These are phyloP conservation scores for Suillus hirtellus DNA, from an alignment of 768 basidiomycete genomes.

Conservation along the genomic window DNA sequence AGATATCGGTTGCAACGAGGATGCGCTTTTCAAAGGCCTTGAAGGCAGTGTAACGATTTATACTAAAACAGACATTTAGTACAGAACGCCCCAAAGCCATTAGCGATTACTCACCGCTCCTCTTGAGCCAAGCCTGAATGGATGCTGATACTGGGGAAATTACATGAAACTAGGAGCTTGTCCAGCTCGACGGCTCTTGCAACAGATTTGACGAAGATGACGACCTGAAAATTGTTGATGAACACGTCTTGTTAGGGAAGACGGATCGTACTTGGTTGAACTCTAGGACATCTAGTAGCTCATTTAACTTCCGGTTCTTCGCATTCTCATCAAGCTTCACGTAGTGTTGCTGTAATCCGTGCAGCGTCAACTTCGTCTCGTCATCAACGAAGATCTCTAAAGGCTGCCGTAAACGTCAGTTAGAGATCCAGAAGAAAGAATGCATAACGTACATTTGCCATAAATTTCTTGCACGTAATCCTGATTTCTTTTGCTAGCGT, in stretches of 20 bases:
- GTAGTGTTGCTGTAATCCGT: conserved; percentile 98
- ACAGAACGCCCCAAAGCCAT: not conserved
- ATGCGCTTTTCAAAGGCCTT: conserved; percentile 99
- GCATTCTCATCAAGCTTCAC: conserved; percentile 93
- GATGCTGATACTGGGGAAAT: conserved; percentile 97
- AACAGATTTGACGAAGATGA: conserved; percentile 99
- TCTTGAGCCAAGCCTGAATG: conserved; percentile 94
- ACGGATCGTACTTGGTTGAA: conserved; percentile 82
- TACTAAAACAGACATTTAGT: conserved; percentile 46
- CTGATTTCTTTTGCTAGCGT: conserved; percentile 97
- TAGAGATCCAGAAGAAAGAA: not conserved
- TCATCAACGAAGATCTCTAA: conserved; percentile 99
- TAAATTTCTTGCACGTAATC: conserved; percentile 98
- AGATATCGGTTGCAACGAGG: conserved; percentile 98
- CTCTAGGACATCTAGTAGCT: conserved; percentile 91
- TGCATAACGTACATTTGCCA: conserved; percentile 81
- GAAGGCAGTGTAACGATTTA: conserved; percentile 94
- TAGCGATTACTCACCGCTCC: conserved; percentile 73
- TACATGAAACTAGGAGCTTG: conserved; percentile 93
- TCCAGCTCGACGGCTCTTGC: conserved; percentile 95
- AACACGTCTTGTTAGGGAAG: not conserved
- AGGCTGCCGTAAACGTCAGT: conserved; percentile 53
- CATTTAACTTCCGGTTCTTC: conserved; percentile 98
- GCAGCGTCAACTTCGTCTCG: conserved; percentile 96
- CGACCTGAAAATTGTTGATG: conserved; percentile 61